phyloP scores from a whole-genome alignment of 2,329 filamentous ascomycete genomes.

The Bipolaris victoriae region DNA sequence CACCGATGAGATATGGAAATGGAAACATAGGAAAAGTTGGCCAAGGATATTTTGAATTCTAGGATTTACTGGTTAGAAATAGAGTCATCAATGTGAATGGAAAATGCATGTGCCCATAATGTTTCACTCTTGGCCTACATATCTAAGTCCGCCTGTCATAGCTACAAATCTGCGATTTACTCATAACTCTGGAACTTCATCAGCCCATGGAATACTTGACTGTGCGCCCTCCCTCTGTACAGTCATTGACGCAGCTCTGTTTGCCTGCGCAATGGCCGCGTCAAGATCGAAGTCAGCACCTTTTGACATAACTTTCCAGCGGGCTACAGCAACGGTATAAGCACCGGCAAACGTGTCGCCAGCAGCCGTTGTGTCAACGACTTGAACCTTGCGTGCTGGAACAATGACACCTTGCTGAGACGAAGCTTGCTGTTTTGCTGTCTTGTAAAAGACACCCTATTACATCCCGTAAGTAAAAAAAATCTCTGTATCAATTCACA shows the following conservation, averaged over 20 bases:
- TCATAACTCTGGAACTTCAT: constrained; percentile 54
- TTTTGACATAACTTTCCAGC: constrained; percentile 50
- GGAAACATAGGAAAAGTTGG: too few relatives aligned
- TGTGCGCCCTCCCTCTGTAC: constrained; percentile 70
- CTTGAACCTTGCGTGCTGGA: constrained; percentile 71
- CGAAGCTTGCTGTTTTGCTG: constrained; percentile 53
- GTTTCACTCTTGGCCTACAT: neutral
- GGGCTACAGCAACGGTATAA: constrained; percentile 76
- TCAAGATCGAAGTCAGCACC: constrained; percentile 58
- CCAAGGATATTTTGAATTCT: too few relatives aligned
- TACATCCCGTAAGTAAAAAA: neutral
- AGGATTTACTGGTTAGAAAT: too few relatives aligned
- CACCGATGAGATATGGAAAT: neutral
- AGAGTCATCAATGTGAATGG: neutral
- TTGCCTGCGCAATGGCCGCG: constrained; percentile 65
- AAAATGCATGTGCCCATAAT: too few relatives aligned
- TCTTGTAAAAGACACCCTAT: constrained; percentile 52
- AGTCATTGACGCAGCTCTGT: constrained; percentile 68
- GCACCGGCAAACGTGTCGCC: constrained; percentile 94
- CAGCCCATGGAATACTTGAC: constrained; percentile 69
- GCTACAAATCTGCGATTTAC: too few relatives aligned
- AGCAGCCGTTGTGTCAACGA: constrained; percentile 92
- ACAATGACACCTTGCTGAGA: constrained; percentile 55
- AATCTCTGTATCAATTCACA: neutral
- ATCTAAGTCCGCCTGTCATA: neutral